A percentile compares a stretch with the other conserved stretches of the same genome.
Evolutionary conservation across 129 eudicot species (phyloP).

Genomic region (Sambucus nigra): DNA sequence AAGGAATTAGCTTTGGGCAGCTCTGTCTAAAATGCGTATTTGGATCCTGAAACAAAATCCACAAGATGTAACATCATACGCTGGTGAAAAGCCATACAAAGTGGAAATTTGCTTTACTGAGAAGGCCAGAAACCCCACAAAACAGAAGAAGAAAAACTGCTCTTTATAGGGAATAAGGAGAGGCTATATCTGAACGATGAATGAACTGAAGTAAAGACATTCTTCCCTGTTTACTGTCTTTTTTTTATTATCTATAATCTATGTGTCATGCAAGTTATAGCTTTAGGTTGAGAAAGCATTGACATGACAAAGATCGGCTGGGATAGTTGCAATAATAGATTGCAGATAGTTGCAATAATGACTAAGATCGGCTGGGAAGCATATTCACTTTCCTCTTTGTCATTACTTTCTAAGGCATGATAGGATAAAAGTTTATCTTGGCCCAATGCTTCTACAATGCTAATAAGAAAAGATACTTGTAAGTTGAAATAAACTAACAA

Average conservation of each 20-base stretch:
- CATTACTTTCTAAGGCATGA: constrained; percentile 43
- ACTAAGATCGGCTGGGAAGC: constrained; percentile 23
- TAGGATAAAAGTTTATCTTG: constrained; percentile 25
- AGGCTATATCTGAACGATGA: constrained; percentile 7
- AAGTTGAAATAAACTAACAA: too few species aligned
- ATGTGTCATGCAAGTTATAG: too few species aligned
- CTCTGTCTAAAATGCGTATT: constrained; percentile 23
- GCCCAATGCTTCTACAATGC: constrained; percentile 14
- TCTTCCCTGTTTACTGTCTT: constrained; percentile 3
- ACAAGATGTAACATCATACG: constrained; percentile 36
- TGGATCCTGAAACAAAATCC: constrained; percentile 54
- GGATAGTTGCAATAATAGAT: constrained; percentile 22
- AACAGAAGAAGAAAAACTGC: constrained; percentile 25
- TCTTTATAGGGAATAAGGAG: constrained; percentile 35
- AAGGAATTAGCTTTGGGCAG: constrained; percentile 38
- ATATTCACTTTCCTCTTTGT: constrained; percentile 40
- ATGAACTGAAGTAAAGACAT: constrained; percentile 16
- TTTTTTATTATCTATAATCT: too few species aligned
- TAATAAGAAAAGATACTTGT: too few species aligned
- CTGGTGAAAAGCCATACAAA: constrained; percentile 38
- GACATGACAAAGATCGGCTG: constrained; percentile 22
- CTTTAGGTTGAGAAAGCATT: constrained; percentile 28
- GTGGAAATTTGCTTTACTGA: constrained; percentile 56
- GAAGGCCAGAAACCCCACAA: constrained; percentile 31
- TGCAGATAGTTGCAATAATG: constrained; percentile 22